Evolutionary conservation across 2,329 filamentous ascomycete genomes (phyloP).

Genomic region (Beauveria varroae): DNA sequence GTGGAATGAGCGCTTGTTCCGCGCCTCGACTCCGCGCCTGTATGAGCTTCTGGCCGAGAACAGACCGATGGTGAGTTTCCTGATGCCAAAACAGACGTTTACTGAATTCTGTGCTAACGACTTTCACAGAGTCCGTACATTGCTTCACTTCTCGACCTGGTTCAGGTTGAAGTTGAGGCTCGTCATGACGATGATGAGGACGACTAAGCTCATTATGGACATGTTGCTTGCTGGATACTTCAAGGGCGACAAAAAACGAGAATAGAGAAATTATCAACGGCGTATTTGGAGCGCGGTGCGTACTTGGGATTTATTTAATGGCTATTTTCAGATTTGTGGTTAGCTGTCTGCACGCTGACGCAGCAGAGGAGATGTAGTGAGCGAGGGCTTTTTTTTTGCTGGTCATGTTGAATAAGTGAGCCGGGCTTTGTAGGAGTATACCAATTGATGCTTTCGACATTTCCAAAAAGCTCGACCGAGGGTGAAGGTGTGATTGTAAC

Average conservation of each 20-base stretch:
- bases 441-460: not conserved
- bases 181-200: conserved; percentile 15
- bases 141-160: conserved; percentile 32
- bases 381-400: not conserved
- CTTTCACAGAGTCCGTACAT: conserved; percentile 30
- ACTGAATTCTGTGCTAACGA: conserved; percentile 4
- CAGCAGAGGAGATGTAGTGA: not conserved
- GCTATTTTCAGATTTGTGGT: not conserved
- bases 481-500: no score
- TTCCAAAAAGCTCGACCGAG: no score
- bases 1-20: conserved; percentile 63
- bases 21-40: conserved; percentile 54
- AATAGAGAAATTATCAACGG: not conserved
- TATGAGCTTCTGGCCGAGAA: conserved; percentile 68
- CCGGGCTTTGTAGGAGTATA: conserved; percentile 5
- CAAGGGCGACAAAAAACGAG: not conserved
- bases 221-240: not conserved
- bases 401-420: not conserved
- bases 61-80: conserved; percentile 43
- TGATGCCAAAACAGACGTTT: not conserved
- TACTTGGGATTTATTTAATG: not conserved
- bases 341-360: not conserved
- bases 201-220: not conserved
- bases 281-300: conserved; percentile 2
- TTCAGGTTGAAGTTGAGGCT: conserved; percentile 23